phyloP scores from a whole-genome alignment of 441 rosid genomes.

The Croton laevigatus region DNA sequence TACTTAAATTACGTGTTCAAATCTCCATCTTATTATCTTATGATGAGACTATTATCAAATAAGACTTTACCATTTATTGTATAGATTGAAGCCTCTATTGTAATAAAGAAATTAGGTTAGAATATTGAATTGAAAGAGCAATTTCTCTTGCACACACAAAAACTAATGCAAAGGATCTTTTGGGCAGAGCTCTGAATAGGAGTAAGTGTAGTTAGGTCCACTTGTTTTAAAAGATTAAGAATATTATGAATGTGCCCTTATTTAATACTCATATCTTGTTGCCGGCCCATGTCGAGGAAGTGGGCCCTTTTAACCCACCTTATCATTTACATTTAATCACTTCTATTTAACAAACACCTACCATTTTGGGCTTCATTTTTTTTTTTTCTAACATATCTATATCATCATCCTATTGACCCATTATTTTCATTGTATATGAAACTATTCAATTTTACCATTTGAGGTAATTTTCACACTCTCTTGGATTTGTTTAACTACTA shows the following conservation, averaged over 20 bases:
- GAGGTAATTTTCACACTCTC: too few relatives aligned
- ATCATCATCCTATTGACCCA: too few relatives aligned
- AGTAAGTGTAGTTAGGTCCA: neutral
- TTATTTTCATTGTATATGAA: too few relatives aligned
- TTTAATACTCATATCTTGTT: neutral
- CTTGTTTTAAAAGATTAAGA: neutral
- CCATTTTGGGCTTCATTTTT: slow-evolving; percentile 1
- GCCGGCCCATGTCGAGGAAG: neutral
- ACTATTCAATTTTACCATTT: too few relatives aligned
- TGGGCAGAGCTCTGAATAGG: slow-evolving; percentile 4
- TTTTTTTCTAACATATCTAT: too few relatives aligned
- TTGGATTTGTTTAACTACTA: too few relatives aligned
- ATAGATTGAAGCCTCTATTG: too few relatives aligned
- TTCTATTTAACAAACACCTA: neutral
- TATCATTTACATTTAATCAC: neutral
- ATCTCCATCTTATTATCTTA: too few relatives aligned
- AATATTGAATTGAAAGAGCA: neutral
- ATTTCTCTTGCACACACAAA: neutral
- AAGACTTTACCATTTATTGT: too few relatives aligned
- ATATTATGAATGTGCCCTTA: slow-evolving; percentile 10
- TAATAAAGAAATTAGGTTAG: neutral
- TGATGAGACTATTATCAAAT: too few relatives aligned
- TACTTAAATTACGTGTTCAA: too few relatives aligned
- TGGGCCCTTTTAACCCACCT: slow-evolving; percentile 2
- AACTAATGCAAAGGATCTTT: slow-evolving; percentile 2